Conservation (phyloP, 2,329 filamentous ascomycete species). For the Basipetospora chlamydospora region DNA sequence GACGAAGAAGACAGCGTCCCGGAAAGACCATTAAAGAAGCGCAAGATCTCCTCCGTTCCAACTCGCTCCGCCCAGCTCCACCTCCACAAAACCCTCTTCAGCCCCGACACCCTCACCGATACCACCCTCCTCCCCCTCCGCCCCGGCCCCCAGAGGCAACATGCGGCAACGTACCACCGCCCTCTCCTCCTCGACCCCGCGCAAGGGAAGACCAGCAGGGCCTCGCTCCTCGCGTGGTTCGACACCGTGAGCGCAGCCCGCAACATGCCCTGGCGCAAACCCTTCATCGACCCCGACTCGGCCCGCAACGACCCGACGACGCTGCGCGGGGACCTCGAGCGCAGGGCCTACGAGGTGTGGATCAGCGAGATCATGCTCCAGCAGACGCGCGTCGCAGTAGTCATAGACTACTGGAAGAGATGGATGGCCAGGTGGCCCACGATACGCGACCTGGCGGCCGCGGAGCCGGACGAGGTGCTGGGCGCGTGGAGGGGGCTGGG, state of each 20-base stretch:
- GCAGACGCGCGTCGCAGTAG: conserved; percentile 47
- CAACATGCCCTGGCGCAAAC: conserved; percentile 45
- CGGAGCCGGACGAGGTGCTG: conserved; percentile 39
- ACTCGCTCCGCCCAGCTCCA: not conserved
- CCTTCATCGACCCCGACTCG: conserved; percentile 33
- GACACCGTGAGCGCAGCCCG: conserved; percentile 29
- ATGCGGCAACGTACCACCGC: conserved; percentile 30
- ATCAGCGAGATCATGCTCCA: conserved; percentile 55
- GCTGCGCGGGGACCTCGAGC: conserved; percentile 29
- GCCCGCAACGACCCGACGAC: conserved; percentile 12
- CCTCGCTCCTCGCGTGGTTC: conserved; percentile 35
- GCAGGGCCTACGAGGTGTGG: conserved; percentile 50
- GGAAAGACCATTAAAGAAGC: conserved; percentile 1
- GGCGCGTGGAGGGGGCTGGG: conserved; percentile 46
- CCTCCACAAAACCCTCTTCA: not conserved
- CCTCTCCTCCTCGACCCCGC: conserved; percentile 29
- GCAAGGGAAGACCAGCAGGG: conserved; percentile 17
- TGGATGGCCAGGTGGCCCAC: conserved; percentile 50
- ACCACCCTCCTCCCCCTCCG: not conserved
- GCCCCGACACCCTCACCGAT: not conserved
- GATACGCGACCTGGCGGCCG: conserved; percentile 38
- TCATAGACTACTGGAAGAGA: conserved; percentile 47
- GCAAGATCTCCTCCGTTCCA: not conserved
- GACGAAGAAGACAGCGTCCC: not conserved
- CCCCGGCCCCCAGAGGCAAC: conserved; percentile 12